Evolutionary conservation across 805 yeast species (phyloP).

Genomic region (Lachancea nothofagi): DNA sequence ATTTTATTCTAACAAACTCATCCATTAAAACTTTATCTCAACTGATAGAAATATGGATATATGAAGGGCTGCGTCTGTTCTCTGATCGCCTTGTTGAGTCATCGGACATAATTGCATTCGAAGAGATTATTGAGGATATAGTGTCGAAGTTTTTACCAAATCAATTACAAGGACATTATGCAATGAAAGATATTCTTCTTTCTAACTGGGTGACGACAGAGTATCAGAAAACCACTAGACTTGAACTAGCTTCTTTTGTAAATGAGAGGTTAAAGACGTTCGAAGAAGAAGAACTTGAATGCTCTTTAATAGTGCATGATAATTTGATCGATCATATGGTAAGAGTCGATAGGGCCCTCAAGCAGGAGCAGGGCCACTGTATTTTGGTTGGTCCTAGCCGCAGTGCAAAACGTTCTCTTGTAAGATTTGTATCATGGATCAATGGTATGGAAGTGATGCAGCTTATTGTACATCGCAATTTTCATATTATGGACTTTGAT

Average conservation of each 20-base stretch:
- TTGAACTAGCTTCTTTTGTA: constrained; percentile 49
- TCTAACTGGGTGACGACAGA: constrained; percentile 69
- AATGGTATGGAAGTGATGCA: constrained; percentile 64
- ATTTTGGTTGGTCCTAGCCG: constrained; percentile 79
- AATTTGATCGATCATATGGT: constrained; percentile 70
- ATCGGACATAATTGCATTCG: constrained; percentile 48
- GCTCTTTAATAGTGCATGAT: constrained; percentile 56
- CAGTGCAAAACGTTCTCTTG: constrained; percentile 72
- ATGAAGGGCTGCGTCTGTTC: constrained; percentile 75
- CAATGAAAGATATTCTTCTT: constrained; percentile 53
- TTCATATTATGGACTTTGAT: constrained; percentile 62
- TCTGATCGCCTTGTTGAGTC: constrained; percentile 57
- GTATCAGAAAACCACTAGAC: constrained; percentile 50
- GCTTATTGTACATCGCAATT: constrained; percentile 50
- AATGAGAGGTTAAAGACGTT: constrained; percentile 61
- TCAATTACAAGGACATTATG: constrained; percentile 32
- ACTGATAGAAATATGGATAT: constrained; percentile 64
- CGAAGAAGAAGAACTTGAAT: constrained; percentile 70
- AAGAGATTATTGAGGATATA: constrained; percentile 31
- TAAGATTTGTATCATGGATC: constrained; percentile 87
- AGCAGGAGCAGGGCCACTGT: constrained; percentile 86
- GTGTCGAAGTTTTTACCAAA: constrained; percentile 43
- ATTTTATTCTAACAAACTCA: constrained; percentile 41
- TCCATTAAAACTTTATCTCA: constrained; percentile 37
- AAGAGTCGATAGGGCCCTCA: constrained; percentile 73